Evolutionary conservation across 208 protist species (phyloP).

Genomic region (Leptomonas seymouri): DNA sequence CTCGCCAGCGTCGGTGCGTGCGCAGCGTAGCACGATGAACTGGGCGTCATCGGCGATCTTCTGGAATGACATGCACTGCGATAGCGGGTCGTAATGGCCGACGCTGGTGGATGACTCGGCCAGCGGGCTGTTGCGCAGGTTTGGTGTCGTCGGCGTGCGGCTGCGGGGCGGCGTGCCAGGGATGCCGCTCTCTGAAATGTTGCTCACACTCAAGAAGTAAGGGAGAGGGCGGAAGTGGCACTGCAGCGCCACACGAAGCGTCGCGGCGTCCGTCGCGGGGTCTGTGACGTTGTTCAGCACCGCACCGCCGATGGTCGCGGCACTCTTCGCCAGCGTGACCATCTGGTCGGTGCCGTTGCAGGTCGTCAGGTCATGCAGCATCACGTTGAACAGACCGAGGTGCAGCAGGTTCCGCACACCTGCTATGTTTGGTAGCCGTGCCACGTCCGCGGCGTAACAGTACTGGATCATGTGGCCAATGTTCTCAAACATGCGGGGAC

Average conservation of each 20-base stretch:
- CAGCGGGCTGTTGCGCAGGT: slow-evolving; percentile 56
- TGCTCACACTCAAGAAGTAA: slow-evolving; percentile 71
- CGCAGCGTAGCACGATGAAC: slow-evolving; percentile 56
- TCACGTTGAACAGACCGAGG: slow-evolving; percentile 73
- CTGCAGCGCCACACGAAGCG: slow-evolving; percentile 54
- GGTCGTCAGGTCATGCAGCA: slow-evolving; percentile 69
- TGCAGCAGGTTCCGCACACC: slow-evolving; percentile 67
- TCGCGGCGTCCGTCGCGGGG: slow-evolving; percentile 36
- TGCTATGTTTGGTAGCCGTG: slow-evolving; percentile 42
- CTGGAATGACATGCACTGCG: slow-evolving; percentile 63
- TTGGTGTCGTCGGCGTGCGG: slow-evolving; percentile 42
- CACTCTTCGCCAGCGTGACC: slow-evolving; percentile 68
- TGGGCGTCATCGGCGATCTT: slow-evolving; percentile 65
- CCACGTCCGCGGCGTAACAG: slow-evolving; percentile 52
- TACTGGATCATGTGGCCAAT: slow-evolving; percentile 76
- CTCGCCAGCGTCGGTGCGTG: slow-evolving; percentile 35
- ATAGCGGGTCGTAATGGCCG: slow-evolving; percentile 67
- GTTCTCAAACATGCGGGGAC: slow-evolving; percentile 84
- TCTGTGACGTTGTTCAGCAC: slow-evolving; percentile 47
- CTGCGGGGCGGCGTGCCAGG: slow-evolving; percentile 43
- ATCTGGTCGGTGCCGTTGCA: slow-evolving; percentile 63
- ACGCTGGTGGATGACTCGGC: slow-evolving; percentile 57
- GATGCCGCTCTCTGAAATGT: slow-evolving; percentile 45
- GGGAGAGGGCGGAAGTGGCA: slow-evolving; percentile 76
- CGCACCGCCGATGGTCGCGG: slow-evolving; percentile 40